Percentiles rank a stretch among this genome's conserved stretches.
Conservation (phyloP, 2,329 filamentous ascomycete genomes). For the Aspergillus puulaauensis region DNA sequence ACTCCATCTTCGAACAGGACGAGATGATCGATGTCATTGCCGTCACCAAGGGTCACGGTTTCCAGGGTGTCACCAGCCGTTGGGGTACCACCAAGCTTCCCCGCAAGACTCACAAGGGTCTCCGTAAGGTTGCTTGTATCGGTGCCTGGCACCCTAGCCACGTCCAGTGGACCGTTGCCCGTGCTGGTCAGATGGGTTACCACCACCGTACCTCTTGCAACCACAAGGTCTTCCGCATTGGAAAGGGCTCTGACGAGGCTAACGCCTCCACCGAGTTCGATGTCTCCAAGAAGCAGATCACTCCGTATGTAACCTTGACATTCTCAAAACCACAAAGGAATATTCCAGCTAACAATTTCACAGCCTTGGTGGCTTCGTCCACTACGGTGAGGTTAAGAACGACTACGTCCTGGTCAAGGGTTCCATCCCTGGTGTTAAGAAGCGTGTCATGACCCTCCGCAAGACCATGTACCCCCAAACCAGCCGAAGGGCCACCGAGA, state of each 20-base stretch:
- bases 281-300: constrained; percentile 99
- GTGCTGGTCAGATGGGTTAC: constrained; percentile 99
- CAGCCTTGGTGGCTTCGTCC: constrained; percentile 98
- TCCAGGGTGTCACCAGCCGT: constrained; percentile 92
- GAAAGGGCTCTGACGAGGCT: constrained; percentile 84
- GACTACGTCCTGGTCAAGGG: constrained; percentile 99
- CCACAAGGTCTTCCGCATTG: constrained; percentile 99
- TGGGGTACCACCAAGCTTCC: constrained; percentile 99
- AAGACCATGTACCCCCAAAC: constrained; percentile 99
- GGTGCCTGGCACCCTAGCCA: constrained; percentile 99
- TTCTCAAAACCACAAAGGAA: not conserved
- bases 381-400: constrained; percentile 99
- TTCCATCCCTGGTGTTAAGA: constrained; percentile 96
- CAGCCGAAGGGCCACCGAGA: constrained; percentile 92
- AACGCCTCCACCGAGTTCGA: constrained; percentile 95
- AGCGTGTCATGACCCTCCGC: constrained; percentile 97
- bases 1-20: constrained; percentile 96
- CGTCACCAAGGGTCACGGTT: constrained; percentile 99
- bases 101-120: constrained; percentile 99
- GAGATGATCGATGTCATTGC: constrained; percentile 99
- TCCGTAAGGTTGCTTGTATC: constrained; percentile 99
- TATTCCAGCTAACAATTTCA: constrained; percentile 33
- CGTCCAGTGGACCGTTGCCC: constrained; percentile 99
- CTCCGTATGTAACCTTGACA: constrained; percentile 68
- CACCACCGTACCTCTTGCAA: constrained; percentile 99